Evolutionary conservation across 2,329 filamentous ascomycete species (phyloP).

Genomic region (Cytospora piceicola): DNA sequence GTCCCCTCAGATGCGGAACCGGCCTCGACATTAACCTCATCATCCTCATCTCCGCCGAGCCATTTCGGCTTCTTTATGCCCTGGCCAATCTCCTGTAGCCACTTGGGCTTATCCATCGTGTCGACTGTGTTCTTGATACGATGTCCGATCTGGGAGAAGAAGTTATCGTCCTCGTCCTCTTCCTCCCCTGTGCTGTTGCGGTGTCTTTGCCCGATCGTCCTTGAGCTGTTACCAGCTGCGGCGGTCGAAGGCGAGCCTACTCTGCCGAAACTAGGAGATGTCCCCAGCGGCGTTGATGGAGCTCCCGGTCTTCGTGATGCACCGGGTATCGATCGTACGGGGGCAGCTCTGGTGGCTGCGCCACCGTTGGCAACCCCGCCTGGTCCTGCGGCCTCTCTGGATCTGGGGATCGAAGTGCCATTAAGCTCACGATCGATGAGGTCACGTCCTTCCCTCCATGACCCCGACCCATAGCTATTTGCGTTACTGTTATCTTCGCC

Average conservation of each 20-base stretch:
- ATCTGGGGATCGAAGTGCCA: conserved; percentile 57
- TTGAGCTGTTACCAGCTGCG: conserved; percentile 34
- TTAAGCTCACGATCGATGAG: conserved; percentile 86
- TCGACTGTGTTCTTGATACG: conserved; percentile 93
- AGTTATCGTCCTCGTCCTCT: conserved; percentile 74
- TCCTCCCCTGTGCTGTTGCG: conserved; percentile 50
- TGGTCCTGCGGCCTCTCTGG: conserved; percentile 40
- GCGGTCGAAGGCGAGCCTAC: conserved; percentile 27
- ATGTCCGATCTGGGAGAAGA: conserved; percentile 82
- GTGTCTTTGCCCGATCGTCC: conserved; percentile 40
- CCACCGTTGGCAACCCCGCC: conserved; percentile 31
- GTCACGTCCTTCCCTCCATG: conserved; percentile 89
- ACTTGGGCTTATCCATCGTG: conserved; percentile 77
- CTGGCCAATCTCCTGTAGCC: conserved; percentile 71
- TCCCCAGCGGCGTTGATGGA: conserved; percentile 49
- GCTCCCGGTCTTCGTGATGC: conserved; percentile 42
- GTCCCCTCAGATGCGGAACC: conserved; percentile 34
- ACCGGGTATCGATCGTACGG: conserved; percentile 54
- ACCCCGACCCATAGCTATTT: conserved; percentile 72
- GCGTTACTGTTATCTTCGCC: conserved; percentile 70
- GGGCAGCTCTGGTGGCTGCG: conserved; percentile 44
- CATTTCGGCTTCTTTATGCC: conserved; percentile 71
- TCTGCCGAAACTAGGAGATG: conserved; percentile 41
- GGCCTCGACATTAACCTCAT: conserved; percentile 30
- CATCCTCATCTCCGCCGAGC: conserved; percentile 68